Evolutionary conservation across 768 basidiomycete species (phyloP), one percentile per base, ranked within the genome.

Genomic region (Tricholoma hemisulphureum): DNA sequence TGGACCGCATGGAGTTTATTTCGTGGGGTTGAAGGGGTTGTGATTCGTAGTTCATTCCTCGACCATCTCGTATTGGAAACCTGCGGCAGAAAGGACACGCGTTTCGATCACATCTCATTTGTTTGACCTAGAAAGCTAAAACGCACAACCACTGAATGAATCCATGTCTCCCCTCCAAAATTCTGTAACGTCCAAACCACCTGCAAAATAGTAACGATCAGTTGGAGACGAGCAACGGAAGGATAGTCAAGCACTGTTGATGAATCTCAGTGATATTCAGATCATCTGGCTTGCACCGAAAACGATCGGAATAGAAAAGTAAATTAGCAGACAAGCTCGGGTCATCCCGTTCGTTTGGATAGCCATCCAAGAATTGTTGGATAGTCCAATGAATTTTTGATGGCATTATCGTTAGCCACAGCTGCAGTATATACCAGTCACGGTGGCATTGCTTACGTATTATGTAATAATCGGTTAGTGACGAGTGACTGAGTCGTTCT

Each of bases 81-180:
- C 86, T 89, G 65, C 32, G 29, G 16, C 18, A 16, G 6, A 48
- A 46, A 48, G 18, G 53, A 28, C 26, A 6, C 24, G 26, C 34
- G 24, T 26, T 48, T 28, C 24, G 45, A 16, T 26, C 24, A 50
- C 5, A 53, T 8, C 20, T 34, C 37, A 26, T 28, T n/a, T 24
- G 45, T 6, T 49, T 26, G 34, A 18, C 29, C 18, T 21, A 32
- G 32, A 53, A 39, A 53, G 29, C 43, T 7, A 18, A 8, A 41
- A 74, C 88, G 65, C 72, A 90, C 85, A 91, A 69, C 89, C 90
- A 91, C 65, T 91, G 89, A 43, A 91, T 87, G 67, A 81, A 91
- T 1, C 83, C 85, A 64, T 91, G 90, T 57, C 84, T 84, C 61
- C 74, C 69, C 68, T 92, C 90, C 28, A 92, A 75, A 59, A 75